Percentiles rank a stretch among this genome's conserved stretches.
Evolutionary conservation across 495 filamentous ascomycete species (phyloP).

Genomic region (Hyaloscypha variabilis): DNA sequence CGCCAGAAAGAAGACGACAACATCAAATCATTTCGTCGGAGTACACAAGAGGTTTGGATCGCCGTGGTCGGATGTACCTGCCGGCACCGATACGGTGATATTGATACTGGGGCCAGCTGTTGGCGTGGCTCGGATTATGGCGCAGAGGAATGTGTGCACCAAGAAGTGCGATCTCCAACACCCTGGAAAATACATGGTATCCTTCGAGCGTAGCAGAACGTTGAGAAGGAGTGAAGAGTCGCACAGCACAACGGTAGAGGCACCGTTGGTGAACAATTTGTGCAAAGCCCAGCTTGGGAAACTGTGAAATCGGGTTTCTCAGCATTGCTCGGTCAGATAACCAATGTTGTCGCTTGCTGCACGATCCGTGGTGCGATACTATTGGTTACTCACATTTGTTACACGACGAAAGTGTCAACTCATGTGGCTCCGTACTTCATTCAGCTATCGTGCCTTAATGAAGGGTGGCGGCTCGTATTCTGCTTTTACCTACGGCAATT

Average conservation of each 20-base stretch:
- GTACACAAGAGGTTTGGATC: slow-evolving; percentile 22
- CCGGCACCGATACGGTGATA: slow-evolving; percentile 16
- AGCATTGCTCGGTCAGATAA: no score
- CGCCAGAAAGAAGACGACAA: slow-evolving; percentile 13
- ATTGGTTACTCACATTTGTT: no score
- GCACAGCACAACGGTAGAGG: not conserved
- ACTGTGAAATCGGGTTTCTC: no score
- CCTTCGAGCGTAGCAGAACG: not conserved
- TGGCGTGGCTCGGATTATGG: not conserved
- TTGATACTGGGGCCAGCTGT: slow-evolving; percentile 1
- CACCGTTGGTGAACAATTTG: not conserved
- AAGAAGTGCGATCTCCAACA: not conserved
- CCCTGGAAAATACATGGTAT: slow-evolving; percentile 1
- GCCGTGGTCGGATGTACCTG: slow-evolving; percentile 15
- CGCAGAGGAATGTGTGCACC: not conserved
- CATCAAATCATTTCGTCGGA: slow-evolving; percentile 10
- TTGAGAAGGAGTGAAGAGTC: not conserved
- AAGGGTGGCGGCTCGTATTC: no score
- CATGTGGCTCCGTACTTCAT: no score
- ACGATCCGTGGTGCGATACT: no score
- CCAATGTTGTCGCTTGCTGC: no score
- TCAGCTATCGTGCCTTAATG: no score
- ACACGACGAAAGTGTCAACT: no score
- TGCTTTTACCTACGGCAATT: no score
- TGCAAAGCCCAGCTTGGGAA: no score